These are phyloP conservation scores for Bipolaris sorokiniana DNA, from an alignment of 2,329 filamentous ascomycete genomes.

Conservation along the genomic window DNA sequence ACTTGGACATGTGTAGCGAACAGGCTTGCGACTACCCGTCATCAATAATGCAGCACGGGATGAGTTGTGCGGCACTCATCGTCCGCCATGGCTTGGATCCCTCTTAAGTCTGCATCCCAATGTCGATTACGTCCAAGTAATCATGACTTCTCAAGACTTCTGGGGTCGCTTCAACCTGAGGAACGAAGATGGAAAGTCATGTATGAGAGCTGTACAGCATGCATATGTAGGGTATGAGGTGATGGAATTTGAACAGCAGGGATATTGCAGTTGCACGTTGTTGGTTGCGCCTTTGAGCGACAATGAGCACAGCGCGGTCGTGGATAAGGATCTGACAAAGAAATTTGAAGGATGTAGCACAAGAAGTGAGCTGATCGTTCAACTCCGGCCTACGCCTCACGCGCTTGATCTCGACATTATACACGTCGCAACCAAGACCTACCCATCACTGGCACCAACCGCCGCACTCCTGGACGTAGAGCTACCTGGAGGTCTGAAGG, in stretches of 20 bases:
- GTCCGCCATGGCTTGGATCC: not conserved
- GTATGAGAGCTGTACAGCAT: constrained; percentile 4
- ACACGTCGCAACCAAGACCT: constrained; percentile 25
- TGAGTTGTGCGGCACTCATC: constrained; percentile 7
- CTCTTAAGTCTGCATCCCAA: not conserved
- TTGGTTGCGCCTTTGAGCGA: not conserved
- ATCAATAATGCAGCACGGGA: constrained; percentile 11
- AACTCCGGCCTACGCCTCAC: constrained; percentile 37
- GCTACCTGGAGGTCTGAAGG: constrained; percentile 21
- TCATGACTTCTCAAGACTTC: not conserved
- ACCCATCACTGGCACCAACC: constrained; percentile 33
- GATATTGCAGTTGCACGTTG: constrained; percentile 21
- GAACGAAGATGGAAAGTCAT: not conserved
- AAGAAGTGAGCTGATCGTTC: constrained; percentile 25
- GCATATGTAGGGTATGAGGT: constrained; percentile 9
- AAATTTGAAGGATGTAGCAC: not conserved
- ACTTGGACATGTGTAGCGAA: not conserved
- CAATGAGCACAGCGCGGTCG: not conserved
- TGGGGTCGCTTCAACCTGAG: constrained; percentile 7
- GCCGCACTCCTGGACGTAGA: constrained; percentile 12
- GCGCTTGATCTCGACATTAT: constrained; percentile 29
- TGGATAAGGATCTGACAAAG: not conserved
- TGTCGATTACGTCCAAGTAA: not conserved
- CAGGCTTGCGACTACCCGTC: not conserved
- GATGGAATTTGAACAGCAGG: constrained; percentile 16